Evolutionary conservation across 768 basidiomycete species (phyloP), one percentile per base, ranked within the genome.

Genomic region (Gymnopilus junonius): DNA sequence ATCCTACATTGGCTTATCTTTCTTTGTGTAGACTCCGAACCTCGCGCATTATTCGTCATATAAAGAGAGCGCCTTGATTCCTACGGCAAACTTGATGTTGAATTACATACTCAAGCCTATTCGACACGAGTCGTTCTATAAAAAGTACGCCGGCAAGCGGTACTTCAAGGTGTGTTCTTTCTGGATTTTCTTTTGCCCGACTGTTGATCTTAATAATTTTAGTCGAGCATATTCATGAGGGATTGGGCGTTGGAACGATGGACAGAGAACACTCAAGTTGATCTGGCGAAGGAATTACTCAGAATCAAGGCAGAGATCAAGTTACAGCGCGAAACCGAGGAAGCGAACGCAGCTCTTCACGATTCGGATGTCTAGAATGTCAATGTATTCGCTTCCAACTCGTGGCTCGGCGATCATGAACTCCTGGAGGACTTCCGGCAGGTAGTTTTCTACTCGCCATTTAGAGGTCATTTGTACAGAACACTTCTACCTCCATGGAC

Each of bases 31-130:
- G 96, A 89, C 90, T 25, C 85, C 94, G 7, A 98, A 95, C 73
- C 74, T 98, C 56, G 91, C 92, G 2, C 96, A 98, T 74, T 99
- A 95, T 74, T 94, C 97, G 0, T 88, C 91, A n/a, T 99, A 97
- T 76, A 80, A 89, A 14, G 94, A 97, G 75, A 89, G 87, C 48
- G 87, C 89, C 29, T 75, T 99, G 53, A 78, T 97, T 39, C 94
- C 95, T 0, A 92, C 91, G 0, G 97, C 95, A 1, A 96, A 94
- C 75, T 69, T 95, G 69, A 96, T 99, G 93, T 73, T 98, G 66
- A 93, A 95, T 75, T 97, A 95, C 73, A 83, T 98, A 67, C 82
- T 97, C 56, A 92, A 91, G 72, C 87, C 90, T 4, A 73, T 89
- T 55, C 83, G 84, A 46, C 92, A 96, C 63, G 88, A 93, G 59